These are phyloP conservation scores for Podospora tetraspora DNA, from an alignment of 495 filamentous ascomycete species.

Conservation along the genomic window DNA sequence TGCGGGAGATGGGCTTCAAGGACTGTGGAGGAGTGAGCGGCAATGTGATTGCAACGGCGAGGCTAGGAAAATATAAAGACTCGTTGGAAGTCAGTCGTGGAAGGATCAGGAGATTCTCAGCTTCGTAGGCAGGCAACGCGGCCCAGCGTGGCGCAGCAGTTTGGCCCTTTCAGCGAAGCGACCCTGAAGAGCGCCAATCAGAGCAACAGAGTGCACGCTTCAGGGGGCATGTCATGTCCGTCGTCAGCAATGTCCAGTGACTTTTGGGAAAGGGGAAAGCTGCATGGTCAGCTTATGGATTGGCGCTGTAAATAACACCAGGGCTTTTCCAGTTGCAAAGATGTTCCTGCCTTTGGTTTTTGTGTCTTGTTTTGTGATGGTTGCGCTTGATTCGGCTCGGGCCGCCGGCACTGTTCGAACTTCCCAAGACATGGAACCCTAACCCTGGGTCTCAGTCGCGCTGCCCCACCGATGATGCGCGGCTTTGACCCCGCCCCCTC, in stretches of 20 bases:
- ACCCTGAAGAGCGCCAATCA: not conserved
- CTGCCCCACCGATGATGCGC: not conserved
- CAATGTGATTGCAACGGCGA: not conserved
- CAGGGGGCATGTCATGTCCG: not conserved
- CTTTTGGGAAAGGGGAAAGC: not conserved
- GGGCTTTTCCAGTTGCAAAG: not conserved
- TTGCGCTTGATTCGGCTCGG: not conserved
- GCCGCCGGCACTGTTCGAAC: not conserved
- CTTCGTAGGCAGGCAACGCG: not conserved
- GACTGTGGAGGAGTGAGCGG: not conserved
- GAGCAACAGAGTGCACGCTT: not conserved
- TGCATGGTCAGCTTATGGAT: not conserved
- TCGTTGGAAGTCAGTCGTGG: too few relatives aligned
- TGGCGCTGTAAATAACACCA: not conserved
- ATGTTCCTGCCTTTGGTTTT: not conserved
- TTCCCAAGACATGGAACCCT: not conserved
- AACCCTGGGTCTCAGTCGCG: not conserved
- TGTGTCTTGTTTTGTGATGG: not conserved
- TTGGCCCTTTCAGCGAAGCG: not conserved
- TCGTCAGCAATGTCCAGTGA: not conserved
- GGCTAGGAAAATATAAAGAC: not conserved
- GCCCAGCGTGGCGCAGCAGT: not conserved
- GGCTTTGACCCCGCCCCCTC: not conserved
- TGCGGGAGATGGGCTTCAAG: not conserved
- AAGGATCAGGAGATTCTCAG: not conserved